These are phyloP conservation scores for Botrytis paeoniae DNA, from an alignment of 2,329 filamentous ascomycete species.

Conservation along the genomic window DNA sequence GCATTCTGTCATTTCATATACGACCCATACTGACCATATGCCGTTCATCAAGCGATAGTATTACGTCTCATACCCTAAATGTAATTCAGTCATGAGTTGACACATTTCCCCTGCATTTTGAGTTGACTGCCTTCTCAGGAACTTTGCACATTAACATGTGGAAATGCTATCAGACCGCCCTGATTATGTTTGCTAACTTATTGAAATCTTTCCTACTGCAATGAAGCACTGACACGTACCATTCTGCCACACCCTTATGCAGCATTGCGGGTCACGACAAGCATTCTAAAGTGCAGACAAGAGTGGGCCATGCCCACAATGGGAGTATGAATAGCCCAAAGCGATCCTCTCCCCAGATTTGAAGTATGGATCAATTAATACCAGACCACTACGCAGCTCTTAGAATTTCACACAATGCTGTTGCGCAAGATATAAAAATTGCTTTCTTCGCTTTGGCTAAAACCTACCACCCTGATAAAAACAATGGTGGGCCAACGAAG, in stretches of 20 bases:
- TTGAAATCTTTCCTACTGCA: background rate
- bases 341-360: background rate
- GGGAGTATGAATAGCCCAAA: background rate
- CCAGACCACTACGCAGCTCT: slow-evolving; percentile 3
- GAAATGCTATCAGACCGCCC: background rate
- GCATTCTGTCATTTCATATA: background rate
- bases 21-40: background rate
- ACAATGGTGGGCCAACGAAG: background rate
- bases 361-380: slow-evolving; percentile 2
- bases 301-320: background rate
- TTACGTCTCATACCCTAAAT: background rate
- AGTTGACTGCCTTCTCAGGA: background rate
- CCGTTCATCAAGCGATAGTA: background rate
- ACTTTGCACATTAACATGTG: background rate
- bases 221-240: slow-evolving; percentile 8
- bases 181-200: background rate
- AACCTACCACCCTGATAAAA: slow-evolving; percentile 13
- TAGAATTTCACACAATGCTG: background rate
- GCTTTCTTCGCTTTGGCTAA: slow-evolving; percentile 14
- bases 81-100: background rate
- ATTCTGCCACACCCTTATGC: background rate
- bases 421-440: slow-evolving; percentile 5
- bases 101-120: background rate
- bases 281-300: background rate
- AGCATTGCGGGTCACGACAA: slow-evolving; percentile 1